Evolutionary conservation across 2,329 filamentous ascomycete genomes (phyloP).

Genomic region (Aphanocladium album): DNA sequence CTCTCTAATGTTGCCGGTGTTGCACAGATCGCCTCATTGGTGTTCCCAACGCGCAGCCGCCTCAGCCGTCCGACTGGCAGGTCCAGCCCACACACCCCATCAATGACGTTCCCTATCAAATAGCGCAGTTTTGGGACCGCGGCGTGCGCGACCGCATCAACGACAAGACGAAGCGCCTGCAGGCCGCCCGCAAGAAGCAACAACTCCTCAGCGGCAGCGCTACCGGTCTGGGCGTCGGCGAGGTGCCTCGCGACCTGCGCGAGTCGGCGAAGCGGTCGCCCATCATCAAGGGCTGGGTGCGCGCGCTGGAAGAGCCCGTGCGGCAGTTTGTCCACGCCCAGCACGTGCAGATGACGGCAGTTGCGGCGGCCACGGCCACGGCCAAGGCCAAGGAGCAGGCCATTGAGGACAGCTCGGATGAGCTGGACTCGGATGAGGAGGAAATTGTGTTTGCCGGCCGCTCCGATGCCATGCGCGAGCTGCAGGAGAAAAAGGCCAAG

Average conservation of each 20-base stretch:
- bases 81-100: conserved; percentile 76
- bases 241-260: conserved; percentile 74
- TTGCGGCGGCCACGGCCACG: conserved; percentile 18
- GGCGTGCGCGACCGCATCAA: conserved; percentile 47
- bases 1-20: too few relatives aligned
- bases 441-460: conserved; percentile 86
- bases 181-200: conserved; percentile 41
- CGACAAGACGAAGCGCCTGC: conserved; percentile 36
- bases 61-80: conserved; percentile 76
- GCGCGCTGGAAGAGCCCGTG: conserved; percentile 80
- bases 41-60: conserved; percentile 82
- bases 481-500: conserved; percentile 35
- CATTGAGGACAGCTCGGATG: background rate
- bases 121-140: conserved; percentile 78
- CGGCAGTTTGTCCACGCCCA: conserved; percentile 67
- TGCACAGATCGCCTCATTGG: conserved; percentile 73
- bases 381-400: conserved; percentile 13
- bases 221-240: conserved; percentile 42
- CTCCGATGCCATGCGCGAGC: conserved; percentile 53
- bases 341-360: conserved; percentile 31
- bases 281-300: conserved; percentile 73
- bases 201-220: conserved; percentile 37
- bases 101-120: conserved; percentile 76
- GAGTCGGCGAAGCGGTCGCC: conserved; percentile 74
- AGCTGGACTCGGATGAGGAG: conserved; percentile 53